Evolutionary conservation across 2,329 filamentous ascomycete species (phyloP), one percentile per base, ranked within the genome.

Genomic region (Pseudofabraea citricarpa): DNA sequence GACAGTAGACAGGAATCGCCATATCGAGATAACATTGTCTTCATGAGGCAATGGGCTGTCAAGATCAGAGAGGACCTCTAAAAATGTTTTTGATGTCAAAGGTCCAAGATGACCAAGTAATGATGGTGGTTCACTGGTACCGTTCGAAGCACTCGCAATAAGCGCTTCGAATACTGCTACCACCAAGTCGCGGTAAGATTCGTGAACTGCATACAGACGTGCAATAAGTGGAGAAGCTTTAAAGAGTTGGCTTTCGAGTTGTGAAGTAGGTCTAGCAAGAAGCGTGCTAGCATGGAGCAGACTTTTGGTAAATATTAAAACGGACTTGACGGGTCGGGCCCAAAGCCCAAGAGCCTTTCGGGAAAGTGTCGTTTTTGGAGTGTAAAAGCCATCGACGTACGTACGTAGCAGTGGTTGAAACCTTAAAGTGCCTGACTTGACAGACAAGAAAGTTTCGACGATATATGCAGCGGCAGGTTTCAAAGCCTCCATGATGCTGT

Each of bases 61-160:
- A 20, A 96, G 73, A 47, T 81, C 77, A 4, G 87, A 83, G 6
- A 97, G 69, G 5, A 93, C 72, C 48, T 85, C 79, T 19, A 98
- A 71, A 59, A 98, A 95, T 29, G 86, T 84, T 55, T 87, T 89
- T 9, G 90, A 87, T 7, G 88, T 83, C 43, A 88, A 81, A 8
- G 88, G 77, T 2, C 90, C 90, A 6, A 98, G 72, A 59, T 95
- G 89, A 23, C 90, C 90, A 18, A 98, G 78, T n/a, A 98, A 73
- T 6, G 91, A 96, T n/a, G 89, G 87, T 1, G 90, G 89, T 54
- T 96, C 90, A n/a, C 73, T 74, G 22, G 75, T 68, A 13, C 73
- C 69, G 48, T 79, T 79, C 19, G 83, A 79, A 19, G 85, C 83
- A 51, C 77, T 83, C 33, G 82, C 73, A 21, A 95, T 81, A 15